Base-by-base conservation (phyloP, 148 eudicot genomes). In the Camellia japonica region DNA sequence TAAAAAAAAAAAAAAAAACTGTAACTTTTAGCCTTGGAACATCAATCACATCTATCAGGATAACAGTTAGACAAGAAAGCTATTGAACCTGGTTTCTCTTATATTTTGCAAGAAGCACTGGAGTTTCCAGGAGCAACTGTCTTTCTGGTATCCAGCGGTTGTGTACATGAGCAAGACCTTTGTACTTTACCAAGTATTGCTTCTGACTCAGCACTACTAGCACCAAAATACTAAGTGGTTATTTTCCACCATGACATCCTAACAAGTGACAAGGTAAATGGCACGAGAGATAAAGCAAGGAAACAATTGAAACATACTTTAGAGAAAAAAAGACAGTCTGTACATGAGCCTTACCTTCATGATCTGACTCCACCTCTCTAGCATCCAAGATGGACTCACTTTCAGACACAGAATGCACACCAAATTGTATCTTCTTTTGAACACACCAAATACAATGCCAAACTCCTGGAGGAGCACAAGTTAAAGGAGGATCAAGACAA, bases 391-490 rank as follows among this genome's bases (percentile, higher is more conserved):
- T 51, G 64, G 81, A 80, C 56, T 76, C 81, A 66, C 86, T 83
- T 43, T 73, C 55, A 72, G 87, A 79, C 66, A 85, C 87, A 70
- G 74, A 66, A 80, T 85, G 42, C 61, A 79, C 52, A 43, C 83
- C 79, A 30, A 13, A 54, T 41, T 80, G 15, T 51, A 82, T 79
- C 79, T 82, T 85, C 59, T 76, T 79, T 46, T 76, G 63, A 11
- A 68, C 81, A 80, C 87, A 85, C 84, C 80, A 82, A 64, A 56
- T 51, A 65, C 87, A 85, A 66, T 81, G 78, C 87, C 87, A 85
- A 72, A 74, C 61, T 64, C 85, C 85, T 30, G 82, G 85, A 71
- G 82, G 85, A 16, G 42, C 60, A 74, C 20, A 75, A 8, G 18
- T 58, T 43, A 83, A 66, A 55, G 82, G 82, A 54, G 85, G 85